Percentiles rank a stretch among this genome's conserved stretches.
Conservation (phyloP, 2,329 filamentous ascomycete genomes). For the Cercospora citrullina region DNA sequence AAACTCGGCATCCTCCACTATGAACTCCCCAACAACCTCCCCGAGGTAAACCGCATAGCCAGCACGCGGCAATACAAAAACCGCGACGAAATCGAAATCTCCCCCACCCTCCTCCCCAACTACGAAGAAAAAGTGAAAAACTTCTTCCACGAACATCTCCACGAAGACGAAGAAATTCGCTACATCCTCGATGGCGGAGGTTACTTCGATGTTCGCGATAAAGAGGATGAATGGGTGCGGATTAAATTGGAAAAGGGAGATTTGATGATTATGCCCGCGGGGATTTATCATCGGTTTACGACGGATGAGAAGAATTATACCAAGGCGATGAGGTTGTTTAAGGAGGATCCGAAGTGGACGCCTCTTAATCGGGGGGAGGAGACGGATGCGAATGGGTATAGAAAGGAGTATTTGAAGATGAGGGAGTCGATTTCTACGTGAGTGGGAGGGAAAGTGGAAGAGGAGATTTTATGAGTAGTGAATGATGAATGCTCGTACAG, state of each 20-base stretch:
- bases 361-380: slow-evolving; percentile 78
- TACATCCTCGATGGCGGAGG: slow-evolving; percentile 87
- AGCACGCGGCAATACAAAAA: slow-evolving; percentile 81
- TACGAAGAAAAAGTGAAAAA: slow-evolving; percentile 93
- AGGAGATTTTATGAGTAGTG: not conserved
- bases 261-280: slow-evolving; percentile 87
- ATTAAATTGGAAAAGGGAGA: slow-evolving; percentile 83
- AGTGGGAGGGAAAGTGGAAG: not conserved
- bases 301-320: slow-evolving; percentile 91
- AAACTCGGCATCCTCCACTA: slow-evolving; percentile 80
- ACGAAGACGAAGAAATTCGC: slow-evolving; percentile 97
- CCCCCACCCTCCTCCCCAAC: slow-evolving; percentile 75
- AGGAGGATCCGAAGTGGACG: slow-evolving; percentile 98
- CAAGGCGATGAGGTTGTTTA: slow-evolving; percentile 93
- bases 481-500: not conserved
- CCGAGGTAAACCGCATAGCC: slow-evolving; percentile 73
- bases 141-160: slow-evolving; percentile 94
- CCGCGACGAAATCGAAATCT: slow-evolving; percentile 89
- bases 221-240: slow-evolving; percentile 84
- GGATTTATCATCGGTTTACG: slow-evolving; percentile 97
- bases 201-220: slow-evolving; percentile 87
- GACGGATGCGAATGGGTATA: slow-evolving; percentile 74
- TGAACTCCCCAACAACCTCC: slow-evolving; percentile 61
- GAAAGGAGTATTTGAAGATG: slow-evolving; percentile 70
- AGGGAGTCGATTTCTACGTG: slow-evolving; percentile 23